Base-by-base conservation (phyloP, 768 basidiomycete genomes). In the Russula abietina region DNA sequence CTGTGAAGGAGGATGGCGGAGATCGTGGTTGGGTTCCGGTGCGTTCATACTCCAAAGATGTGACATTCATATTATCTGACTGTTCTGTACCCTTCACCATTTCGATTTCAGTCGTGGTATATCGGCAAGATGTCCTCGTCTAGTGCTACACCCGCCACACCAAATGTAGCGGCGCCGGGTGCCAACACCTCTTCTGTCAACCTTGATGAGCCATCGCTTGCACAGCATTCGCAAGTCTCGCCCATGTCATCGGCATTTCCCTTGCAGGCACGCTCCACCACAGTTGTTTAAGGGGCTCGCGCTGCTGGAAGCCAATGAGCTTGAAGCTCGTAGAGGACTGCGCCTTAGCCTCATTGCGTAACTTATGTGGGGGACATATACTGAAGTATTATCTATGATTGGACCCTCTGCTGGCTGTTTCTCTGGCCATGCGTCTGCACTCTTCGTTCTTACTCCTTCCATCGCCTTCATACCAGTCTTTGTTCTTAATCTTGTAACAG, bases 11-110 rank as follows among this genome's bases (percentile, higher is more conserved):
- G 71, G 88, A 90, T 16, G 86, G 87, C 24, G 96, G 96, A 49
- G 90, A 93, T 74, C 85, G 96, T 65, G 96, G 96, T 41, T 98
- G 96, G 96, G 93, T 97, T 26, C 95, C 95, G 7, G 87, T 88
- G 73, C 62, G 86, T 78, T 33, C 60, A 57, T 30, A 43, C 64
- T 46, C 49, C 58, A 43, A n/a, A 64, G 59, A 19, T 38, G 19
- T 38, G 1, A 28, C 45, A 59, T 48, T 26, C n/a, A 36, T 33
- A 16, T 28, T 52, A 43, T 49, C 60, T 71, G 33, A 68, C 60
- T 24, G 33, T 22, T 17, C 28, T 28, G 22, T n/a, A 16, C 48
- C 33, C 48, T n/a, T 56, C 22, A 7, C 19, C 58, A 61, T 50
- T 59, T 53, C 19, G 4, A 58, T 26, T 48, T 61, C 30, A 89